A percentile compares a stretch with the other conserved stretches of the same genome.
phyloP scores from a whole-genome alignment of 2,329 filamentous ascomycete species.

The Plectosphaerella cucumerina region DNA sequence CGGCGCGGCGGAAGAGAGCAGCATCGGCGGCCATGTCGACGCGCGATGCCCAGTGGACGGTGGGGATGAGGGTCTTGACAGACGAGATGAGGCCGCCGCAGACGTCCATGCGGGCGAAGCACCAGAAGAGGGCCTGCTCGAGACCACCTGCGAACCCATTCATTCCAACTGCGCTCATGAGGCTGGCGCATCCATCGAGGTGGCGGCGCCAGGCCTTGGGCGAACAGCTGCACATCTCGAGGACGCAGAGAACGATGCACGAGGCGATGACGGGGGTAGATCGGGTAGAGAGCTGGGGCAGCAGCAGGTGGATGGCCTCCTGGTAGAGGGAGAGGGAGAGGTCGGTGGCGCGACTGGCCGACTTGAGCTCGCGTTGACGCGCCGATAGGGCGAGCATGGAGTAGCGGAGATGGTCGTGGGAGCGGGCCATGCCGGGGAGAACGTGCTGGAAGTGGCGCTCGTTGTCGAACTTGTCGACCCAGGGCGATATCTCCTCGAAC shows the following conservation, averaged over 20 bases:
- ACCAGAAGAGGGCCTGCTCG: conserved; percentile 50
- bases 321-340: conserved; percentile 44
- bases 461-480: conserved; percentile 51
- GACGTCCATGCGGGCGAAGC: conserved; percentile 50
- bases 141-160: conserved; percentile 46
- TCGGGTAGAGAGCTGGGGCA: conserved; percentile 41
- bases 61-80: conserved; percentile 43
- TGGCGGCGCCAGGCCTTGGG: conserved; percentile 47
- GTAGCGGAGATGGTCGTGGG: conserved; percentile 38
- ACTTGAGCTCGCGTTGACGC: conserved; percentile 43
- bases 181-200: conserved; percentile 46
- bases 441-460: conserved; percentile 42
- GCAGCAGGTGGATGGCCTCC: conserved; percentile 44
- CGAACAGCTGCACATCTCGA: conserved; percentile 48
- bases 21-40: conserved; percentile 23
- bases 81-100: conserved; percentile 49
- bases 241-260: conserved; percentile 48
- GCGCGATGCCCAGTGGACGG: conserved; percentile 38
- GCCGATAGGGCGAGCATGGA: conserved; percentile 48
- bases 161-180: conserved; percentile 45
- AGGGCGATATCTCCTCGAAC: conserved; percentile 35
- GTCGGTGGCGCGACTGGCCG: conserved; percentile 26
- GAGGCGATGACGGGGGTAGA: conserved; percentile 46
- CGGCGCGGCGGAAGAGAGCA: conserved; percentile 26
- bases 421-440: conserved; percentile 40